These are phyloP conservation scores for Epichloe hybrida DNA, from an alignment of 2,329 filamentous ascomycete genomes.

Conservation along the genomic window DNA sequence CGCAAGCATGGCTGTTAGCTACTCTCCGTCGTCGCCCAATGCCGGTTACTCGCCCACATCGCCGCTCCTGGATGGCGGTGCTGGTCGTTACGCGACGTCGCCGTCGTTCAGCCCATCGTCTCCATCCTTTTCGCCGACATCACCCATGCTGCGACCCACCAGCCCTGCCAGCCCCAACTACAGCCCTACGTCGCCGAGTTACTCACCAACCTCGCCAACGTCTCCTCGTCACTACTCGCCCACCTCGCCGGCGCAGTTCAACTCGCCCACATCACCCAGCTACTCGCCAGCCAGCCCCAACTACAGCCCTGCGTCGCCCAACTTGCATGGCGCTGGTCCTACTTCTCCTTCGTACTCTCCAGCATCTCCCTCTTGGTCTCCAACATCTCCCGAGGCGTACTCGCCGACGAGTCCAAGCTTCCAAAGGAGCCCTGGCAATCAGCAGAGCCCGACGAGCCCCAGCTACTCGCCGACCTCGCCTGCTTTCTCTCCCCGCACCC, in stretches of 20 bases:
- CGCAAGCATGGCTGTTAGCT: conserved; percentile 40
- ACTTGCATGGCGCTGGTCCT: conserved; percentile 28
- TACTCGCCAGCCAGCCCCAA: conserved; percentile 60
- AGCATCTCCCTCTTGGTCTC: conserved; percentile 66
- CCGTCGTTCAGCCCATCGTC: conserved; percentile 51
- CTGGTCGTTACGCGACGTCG: conserved; percentile 40
- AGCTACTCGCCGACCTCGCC: conserved; percentile 54
- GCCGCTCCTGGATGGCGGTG: conserved; percentile 43
- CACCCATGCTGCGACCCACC: conserved; percentile 41
- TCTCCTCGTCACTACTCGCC: conserved; percentile 46
- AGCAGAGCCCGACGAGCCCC: conserved; percentile 53
- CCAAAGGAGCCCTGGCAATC: conserved; percentile 39
- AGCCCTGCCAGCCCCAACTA: conserved; percentile 47
- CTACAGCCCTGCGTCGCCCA: conserved; percentile 57
- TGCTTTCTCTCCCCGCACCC: conserved; percentile 32
- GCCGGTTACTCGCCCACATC: conserved; percentile 67
- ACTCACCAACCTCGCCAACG: conserved; percentile 48
- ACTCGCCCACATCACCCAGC: conserved; percentile 60
- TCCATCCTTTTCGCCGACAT: conserved; percentile 50
- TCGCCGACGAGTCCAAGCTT: conserved; percentile 51
- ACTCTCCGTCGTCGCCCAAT: conserved; percentile 66
- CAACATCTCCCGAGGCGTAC: conserved; percentile 54
- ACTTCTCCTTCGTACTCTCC: conserved; percentile 53
- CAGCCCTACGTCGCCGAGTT: conserved; percentile 52
- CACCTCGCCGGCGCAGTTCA: conserved; percentile 61